Evolutionary conservation across 1,139 yeast species (phyloP).

Genomic region (Zygoascus sp.): DNA sequence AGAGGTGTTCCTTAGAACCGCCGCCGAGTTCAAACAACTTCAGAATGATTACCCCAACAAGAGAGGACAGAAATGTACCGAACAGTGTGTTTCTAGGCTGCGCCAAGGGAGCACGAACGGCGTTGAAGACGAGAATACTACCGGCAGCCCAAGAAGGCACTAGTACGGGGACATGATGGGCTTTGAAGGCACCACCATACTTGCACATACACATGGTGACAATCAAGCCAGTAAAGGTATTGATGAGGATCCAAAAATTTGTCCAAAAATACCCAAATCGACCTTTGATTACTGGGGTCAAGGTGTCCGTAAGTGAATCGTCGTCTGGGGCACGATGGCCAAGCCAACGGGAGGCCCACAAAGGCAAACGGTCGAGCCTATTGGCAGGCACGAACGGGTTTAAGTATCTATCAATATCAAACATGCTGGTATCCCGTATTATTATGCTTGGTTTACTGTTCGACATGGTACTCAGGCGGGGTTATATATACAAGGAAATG

Average conservation of each 20-base stretch:
- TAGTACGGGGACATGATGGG: conserved; percentile 50
- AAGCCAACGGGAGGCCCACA: conserved; percentile 20
- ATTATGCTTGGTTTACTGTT: not conserved
- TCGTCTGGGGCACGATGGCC: conserved; percentile 22
- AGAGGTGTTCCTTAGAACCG: conserved; percentile 41
- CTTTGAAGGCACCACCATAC: conserved; percentile 44
- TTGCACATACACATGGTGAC: conserved; percentile 50
- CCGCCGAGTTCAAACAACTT: conserved; percentile 45
- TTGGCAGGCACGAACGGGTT: conserved; percentile 24
- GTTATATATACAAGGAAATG: too few species aligned
- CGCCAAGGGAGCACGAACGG: conserved; percentile 54
- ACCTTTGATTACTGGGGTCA: conserved; percentile 12
- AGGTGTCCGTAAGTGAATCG: conserved; percentile 7
- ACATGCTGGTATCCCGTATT: conserved; percentile 5
- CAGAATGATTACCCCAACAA: conserved; percentile 53
- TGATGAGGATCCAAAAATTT: conserved; percentile 26
- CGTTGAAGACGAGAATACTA: conserved; percentile 59
- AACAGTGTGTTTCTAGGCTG: conserved; percentile 60
- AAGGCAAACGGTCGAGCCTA: conserved; percentile 24
- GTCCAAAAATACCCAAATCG: conserved; percentile 14
- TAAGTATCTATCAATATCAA: conserved; percentile 23
- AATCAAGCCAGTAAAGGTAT: conserved; percentile 50
- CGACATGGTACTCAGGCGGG: not conserved
- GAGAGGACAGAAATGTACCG: conserved; percentile 53
- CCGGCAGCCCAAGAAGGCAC: conserved; percentile 63